Evolutionary conservation across 768 basidiomycete species (phyloP), one percentile per base, ranked within the genome.

Genomic region (Lentinula boryana): DNA sequence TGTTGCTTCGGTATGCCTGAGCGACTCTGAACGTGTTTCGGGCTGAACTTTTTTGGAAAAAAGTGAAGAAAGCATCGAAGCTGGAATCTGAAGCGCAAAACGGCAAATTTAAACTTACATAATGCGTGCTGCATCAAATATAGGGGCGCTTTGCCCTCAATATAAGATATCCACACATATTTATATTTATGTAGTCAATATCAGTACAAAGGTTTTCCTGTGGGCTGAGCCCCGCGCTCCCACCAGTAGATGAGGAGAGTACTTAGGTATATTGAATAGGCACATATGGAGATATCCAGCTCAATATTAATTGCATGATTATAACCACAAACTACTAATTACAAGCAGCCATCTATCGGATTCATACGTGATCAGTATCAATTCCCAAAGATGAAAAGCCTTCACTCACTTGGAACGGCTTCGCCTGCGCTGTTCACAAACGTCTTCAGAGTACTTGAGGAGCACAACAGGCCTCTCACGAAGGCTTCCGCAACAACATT

Each of bases 401-500:
- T 44, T 15, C n/a, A 63, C 72, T 68, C 60, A 73, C 71, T 74
- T 12, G 77, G 76, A 46, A 72, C 77, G 48, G 69, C 68, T 51
- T 68, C 63, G 8, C 77, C 77, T 38, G 73, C 73, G 4, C 72
- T 59, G 49, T 76, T 78, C 15, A 76, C 71, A 32, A 69, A 72
- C 35, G 62, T 64, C 55, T 71, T 73, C 53, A 79, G 60, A 6
- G 72, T 44, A 56, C 70, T 76, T 4, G 58, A 67, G 21, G 74
- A 75, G 49, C 81, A 81, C 35, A 78, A 60, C 18, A 81, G 50
- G 0, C 78, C 78, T n/a, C 77, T 67, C 4, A 81, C 72, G 63
- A 82, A 82, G 12, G 81, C 76, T 63, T 78, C 67, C 0, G 80
- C 79, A 1, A 82, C 80, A 5, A 78, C 72, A 44, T 74, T 74